phyloP scores from a whole-genome alignment of 1,139 yeast genomes.

The Zygosaccharomyces sapae region DNA sequence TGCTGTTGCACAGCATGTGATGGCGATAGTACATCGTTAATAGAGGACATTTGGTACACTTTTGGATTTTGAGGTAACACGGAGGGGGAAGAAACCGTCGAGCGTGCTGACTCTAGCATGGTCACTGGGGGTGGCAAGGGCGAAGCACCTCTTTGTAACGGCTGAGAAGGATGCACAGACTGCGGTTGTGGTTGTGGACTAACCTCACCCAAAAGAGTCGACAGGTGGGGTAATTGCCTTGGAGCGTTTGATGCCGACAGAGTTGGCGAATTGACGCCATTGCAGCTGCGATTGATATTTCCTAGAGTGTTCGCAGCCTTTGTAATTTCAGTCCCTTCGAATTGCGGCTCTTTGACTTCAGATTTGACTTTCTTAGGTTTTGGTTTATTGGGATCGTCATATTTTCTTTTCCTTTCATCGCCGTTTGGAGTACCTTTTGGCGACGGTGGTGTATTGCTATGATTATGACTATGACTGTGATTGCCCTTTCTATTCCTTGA shows the following conservation, averaged over 20 bases:
- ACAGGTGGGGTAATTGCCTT: slow-evolving; percentile 13
- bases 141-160: background rate
- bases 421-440: slow-evolving; percentile 5
- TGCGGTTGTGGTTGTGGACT: slow-evolving; percentile 1
- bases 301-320: background rate
- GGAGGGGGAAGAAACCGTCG: slow-evolving; percentile 8
- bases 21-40: slow-evolving; percentile 12
- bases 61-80: slow-evolving; percentile 8
- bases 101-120: background rate
- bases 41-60: slow-evolving; percentile 10
- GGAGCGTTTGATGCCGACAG: slow-evolving; percentile 8
- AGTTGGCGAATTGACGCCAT: slow-evolving; percentile 1
- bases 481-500: slow-evolving; percentile 65
- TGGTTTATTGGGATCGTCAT: slow-evolving; percentile 4
- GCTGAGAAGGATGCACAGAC: background rate
- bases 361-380: slow-evolving; percentile 6
- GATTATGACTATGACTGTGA: slow-evolving; percentile 33
- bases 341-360: slow-evolving; percentile 41
- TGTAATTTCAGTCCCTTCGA: background rate
- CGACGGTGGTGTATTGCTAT: slow-evolving; percentile 3
- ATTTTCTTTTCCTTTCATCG: slow-evolving; percentile 20
- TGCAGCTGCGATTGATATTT: background rate
- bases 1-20: background rate
- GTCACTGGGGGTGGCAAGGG: slow-evolving; percentile 1
- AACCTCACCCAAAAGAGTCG: slow-evolving; percentile 10